Conservation (phyloP, 1,139 yeast genomes). For the Kodamaea sp. region DNA sequence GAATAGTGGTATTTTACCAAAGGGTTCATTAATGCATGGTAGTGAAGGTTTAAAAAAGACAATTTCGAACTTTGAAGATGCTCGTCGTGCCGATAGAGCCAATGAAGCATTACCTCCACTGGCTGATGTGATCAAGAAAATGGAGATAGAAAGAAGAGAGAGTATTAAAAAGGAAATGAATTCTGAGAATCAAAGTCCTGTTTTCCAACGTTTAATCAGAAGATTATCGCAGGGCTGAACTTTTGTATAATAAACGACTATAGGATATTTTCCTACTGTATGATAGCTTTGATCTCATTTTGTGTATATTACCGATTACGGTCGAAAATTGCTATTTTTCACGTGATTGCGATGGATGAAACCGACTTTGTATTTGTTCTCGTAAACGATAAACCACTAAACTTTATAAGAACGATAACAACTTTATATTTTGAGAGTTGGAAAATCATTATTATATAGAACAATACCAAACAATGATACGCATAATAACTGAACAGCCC, state of each 20-base stretch:
- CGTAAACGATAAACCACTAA: no score
- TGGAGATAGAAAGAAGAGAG: conserved; percentile 44
- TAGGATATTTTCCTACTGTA: no score
- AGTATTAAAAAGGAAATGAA: conserved; percentile 42
- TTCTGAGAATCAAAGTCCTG: conserved; percentile 34
- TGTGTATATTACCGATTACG: no score
- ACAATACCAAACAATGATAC: conserved; percentile 1
- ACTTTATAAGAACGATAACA: no score
- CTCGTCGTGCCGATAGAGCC: conserved; percentile 70
- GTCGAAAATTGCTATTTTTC: no score
- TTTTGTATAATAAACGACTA: no score
- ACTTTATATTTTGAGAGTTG: no score
- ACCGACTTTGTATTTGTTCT: no score
- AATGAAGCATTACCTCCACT: conserved; percentile 94
- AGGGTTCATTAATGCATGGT: conserved; percentile 84
- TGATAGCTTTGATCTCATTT: no score
- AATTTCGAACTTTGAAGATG: conserved; percentile 77
- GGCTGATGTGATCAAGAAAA: conserved; percentile 48
- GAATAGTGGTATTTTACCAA: conserved; percentile 68
- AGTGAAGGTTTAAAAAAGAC: conserved; percentile 73
- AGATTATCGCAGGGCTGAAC: conserved; percentile 29
- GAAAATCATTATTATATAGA: no score
- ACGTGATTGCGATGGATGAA: no score
- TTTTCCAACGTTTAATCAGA: conserved; percentile 41
- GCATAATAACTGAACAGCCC: conserved; percentile 34